Evolutionary conservation across 2,329 filamentous ascomycete genomes (phyloP).

Genomic region (Emergomyces orientalis): DNA sequence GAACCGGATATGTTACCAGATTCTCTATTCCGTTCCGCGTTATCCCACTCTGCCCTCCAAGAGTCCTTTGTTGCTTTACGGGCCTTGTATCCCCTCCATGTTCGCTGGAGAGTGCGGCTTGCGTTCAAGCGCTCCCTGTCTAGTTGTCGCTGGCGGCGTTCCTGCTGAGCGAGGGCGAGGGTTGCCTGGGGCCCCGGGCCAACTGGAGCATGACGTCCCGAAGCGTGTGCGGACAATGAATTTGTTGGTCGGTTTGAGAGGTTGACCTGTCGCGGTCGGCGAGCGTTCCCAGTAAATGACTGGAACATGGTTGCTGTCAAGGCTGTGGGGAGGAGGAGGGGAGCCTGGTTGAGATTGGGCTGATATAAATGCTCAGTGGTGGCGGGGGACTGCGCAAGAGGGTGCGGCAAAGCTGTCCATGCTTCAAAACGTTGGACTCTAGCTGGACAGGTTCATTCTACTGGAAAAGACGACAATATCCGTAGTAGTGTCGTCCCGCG

Average conservation of each 20-base stretch:
- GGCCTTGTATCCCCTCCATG: constrained; percentile 68
- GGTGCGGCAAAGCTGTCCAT: constrained; percentile 1
- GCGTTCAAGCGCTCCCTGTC: constrained; percentile 71
- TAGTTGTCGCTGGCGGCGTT: constrained; percentile 67
- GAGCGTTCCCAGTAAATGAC: constrained; percentile 80
- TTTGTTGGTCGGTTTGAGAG: constrained; percentile 76
- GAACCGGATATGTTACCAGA: constrained; percentile 12
- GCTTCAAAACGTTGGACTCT: neutral
- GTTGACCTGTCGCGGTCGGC: constrained; percentile 84
- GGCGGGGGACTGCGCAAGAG: constrained; percentile 8
- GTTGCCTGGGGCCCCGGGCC: constrained; percentile 62
- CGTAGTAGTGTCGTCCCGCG: neutral
- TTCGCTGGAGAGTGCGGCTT: constrained; percentile 61
- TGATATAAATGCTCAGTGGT: constrained; percentile 6
- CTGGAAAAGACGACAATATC: neutral
- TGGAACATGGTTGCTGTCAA: constrained; percentile 59
- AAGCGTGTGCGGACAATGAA: constrained; percentile 58
- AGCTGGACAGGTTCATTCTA: neutral
- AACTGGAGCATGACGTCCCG: constrained; percentile 43
- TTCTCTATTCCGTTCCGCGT: constrained; percentile 39
- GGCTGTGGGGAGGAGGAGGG: constrained; percentile 11
- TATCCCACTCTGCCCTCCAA: constrained; percentile 56
- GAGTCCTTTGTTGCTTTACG: constrained; percentile 50
- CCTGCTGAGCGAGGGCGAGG: constrained; percentile 76
- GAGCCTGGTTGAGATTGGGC: constrained; percentile 4